phyloP scores from a whole-genome alignment of 208 protist genomes.

The Borovskyia barvae region DNA sequence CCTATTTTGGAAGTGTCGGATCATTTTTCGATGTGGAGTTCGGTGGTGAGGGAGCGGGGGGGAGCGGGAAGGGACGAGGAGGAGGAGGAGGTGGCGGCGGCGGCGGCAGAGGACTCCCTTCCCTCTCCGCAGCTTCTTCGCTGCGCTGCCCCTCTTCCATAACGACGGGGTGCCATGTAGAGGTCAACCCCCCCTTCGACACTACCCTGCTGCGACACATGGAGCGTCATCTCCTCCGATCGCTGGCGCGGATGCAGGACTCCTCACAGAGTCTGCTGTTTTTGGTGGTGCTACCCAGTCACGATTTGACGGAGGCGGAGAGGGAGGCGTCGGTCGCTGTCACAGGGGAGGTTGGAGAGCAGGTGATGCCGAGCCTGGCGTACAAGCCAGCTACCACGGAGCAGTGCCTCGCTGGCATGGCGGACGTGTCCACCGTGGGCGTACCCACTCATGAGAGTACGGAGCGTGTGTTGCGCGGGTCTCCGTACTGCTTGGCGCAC shows the following conservation, averaged over 20 bases:
- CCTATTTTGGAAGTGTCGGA: slow-evolving; percentile 70
- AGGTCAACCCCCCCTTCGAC: slow-evolving; percentile 88
- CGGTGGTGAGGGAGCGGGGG: slow-evolving; percentile 17
- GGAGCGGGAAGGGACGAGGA: too few relatives aligned
- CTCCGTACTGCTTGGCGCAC: slow-evolving; percentile 47
- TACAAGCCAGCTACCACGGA: too few relatives aligned
- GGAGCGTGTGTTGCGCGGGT: slow-evolving; percentile 48
- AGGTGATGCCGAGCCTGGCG: neutral
- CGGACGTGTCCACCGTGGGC: too few relatives aligned
- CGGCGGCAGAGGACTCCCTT: too few relatives aligned
- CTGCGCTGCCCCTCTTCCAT: neutral
- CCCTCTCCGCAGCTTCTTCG: neutral
- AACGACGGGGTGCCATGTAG: slow-evolving; percentile 32
- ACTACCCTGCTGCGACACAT: slow-evolving; percentile 61
- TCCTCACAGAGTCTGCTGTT: slow-evolving; percentile 42
- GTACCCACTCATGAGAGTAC: too few relatives aligned
- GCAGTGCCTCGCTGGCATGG: too few relatives aligned
- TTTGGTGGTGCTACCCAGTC: slow-evolving; percentile 63
- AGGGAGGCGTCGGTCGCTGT: too few relatives aligned
- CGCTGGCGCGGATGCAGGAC: slow-evolving; percentile 11
- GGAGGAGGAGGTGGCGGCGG: too few relatives aligned
- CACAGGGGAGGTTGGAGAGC: too few relatives aligned
- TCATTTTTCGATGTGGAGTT: slow-evolving; percentile 85
- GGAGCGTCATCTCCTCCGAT: slow-evolving; percentile 28
- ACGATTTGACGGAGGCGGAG: slow-evolving; percentile 51